phyloP scores from a whole-genome alignment of 345 rosid species.

The Citrus hindsii region DNA sequence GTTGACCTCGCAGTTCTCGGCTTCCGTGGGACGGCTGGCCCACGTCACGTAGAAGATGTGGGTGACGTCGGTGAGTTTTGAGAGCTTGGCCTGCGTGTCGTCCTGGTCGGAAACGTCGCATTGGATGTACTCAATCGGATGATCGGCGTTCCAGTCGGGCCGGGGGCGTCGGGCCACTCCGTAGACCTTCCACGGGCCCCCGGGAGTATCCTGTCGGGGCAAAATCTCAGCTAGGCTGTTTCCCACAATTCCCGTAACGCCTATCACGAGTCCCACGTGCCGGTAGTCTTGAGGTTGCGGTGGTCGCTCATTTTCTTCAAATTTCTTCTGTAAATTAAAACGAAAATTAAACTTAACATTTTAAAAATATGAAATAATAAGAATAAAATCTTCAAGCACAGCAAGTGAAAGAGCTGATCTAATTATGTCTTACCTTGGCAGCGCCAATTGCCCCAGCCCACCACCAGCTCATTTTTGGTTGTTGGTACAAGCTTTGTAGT shows the following conservation, averaged over 20 bases:
- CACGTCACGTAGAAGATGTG: not conserved
- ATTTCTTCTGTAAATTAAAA: not conserved
- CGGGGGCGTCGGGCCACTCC: not conserved
- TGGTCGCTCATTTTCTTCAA: not conserved
- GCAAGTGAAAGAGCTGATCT: not conserved
- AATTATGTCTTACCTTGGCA: not conserved
- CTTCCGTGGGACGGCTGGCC: not conserved
- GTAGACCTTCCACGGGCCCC: not conserved
- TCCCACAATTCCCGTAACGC: not conserved
- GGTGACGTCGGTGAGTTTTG: not conserved
- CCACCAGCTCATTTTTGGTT: not conserved
- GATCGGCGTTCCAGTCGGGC: not conserved
- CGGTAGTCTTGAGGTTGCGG: not conserved
- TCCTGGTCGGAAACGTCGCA: not conserved
- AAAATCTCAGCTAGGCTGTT: not conserved
- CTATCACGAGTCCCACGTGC: not conserved
- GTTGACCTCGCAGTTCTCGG: not conserved
- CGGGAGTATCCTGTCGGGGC: not conserved
- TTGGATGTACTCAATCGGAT: not conserved
- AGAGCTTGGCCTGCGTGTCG: not conserved
- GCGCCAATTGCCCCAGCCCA: not conserved
- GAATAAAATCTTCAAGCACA: no score
- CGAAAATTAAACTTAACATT: no score
- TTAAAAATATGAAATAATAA: no score
- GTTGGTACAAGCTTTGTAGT: no score